Evolutionary conservation across 768 basidiomycete genomes (phyloP), one percentile per base, ranked within the genome.

Genomic region (Paxillus ammoniavirescens): DNA sequence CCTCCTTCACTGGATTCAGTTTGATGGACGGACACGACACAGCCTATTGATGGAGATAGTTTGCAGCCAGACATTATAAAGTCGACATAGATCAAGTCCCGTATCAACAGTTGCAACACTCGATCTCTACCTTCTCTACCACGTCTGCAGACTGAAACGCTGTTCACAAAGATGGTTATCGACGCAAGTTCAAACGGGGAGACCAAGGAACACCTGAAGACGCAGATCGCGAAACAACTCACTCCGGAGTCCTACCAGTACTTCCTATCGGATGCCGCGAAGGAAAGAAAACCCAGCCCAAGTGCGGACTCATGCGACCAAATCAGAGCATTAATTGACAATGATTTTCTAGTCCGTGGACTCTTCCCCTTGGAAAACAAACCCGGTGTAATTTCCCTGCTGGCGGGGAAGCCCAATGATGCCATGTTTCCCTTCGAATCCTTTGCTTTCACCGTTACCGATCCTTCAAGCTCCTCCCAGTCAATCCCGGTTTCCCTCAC

Each of bases 401-500:
- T 95, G 7, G 94, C 93, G 0, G 96, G 96, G 26, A 93, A 95
- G 69, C 96, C 96, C 6, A 95, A 96, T 64, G 79, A 86, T 8
- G 75, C 78, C n/a, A 89, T 91, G 17, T 98, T 98, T 74, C 96
- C 96, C 1, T 91, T 98, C 73, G 84, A 85, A 2, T 84, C 87
- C 0, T 74, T 98, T 60, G 84, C 80, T 51, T 83, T 91, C 68
- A 81, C 76, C 2, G 77, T 83, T 4, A 73, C 77, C 17, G 80
- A 82, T 10, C 81, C 81, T 3, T 68, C 65, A 21, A 71, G 80
- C 52, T 72, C 74, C 10, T 56, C 62, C 17, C 66, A 76, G 49
- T 81, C 84, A 31, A 72, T 73, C 2, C 67, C 75, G 0, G 66
- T 93, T 46, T 75, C 73, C 1, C 72, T 96, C 44, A 74, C 75